Conservation (phyloP, 805 yeast species). For the Jamesozyma jinghongensis region DNA sequence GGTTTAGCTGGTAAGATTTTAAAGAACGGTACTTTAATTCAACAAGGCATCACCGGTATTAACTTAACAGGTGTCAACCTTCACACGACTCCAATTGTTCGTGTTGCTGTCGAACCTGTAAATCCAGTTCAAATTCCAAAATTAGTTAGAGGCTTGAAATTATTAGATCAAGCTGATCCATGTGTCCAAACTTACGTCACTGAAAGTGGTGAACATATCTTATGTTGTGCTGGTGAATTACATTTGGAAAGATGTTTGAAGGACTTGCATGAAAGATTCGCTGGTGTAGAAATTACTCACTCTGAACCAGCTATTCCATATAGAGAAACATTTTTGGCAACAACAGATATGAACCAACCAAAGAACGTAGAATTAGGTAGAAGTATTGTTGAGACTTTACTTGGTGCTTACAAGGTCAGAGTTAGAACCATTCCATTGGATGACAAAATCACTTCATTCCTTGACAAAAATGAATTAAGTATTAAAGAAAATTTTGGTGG, state of each 20-base stretch:
- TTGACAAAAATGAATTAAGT: constrained; percentile 39
- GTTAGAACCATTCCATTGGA: constrained; percentile 49
- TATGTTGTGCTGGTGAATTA: constrained; percentile 93
- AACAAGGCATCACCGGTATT: constrained; percentile 51
- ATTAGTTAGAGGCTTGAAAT: constrained; percentile 67
- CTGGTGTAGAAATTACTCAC: constrained; percentile 75
- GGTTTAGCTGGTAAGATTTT: constrained; percentile 77
- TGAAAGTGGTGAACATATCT: constrained; percentile 86
- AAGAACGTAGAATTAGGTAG: constrained; percentile 39
- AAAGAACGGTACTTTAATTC: constrained; percentile 77
- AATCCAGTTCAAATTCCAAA: constrained; percentile 72
- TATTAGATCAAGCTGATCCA: constrained; percentile 85
- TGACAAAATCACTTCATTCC: constrained; percentile 37
- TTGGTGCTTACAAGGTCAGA: constrained; percentile 41
- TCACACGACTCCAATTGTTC: constrained; percentile 81
- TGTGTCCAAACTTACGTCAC: constrained; percentile 81
- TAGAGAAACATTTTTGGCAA: constrained; percentile 64
- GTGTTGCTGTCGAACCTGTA: constrained; percentile 92
- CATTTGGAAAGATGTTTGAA: constrained; percentile 92
- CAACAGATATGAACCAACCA: constrained; percentile 43
- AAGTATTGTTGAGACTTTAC: constrained; percentile 40
- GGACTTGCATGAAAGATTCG: constrained; percentile 84
- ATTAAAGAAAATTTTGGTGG: constrained; percentile 28
- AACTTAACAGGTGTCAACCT: constrained; percentile 68
- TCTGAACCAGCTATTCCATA: constrained; percentile 94